Evolutionary conservation across 352 stramenopile genomes (phyloP), one percentile per base, ranked within the genome.

Genomic region (Globisporangium apiculatum): DNA sequence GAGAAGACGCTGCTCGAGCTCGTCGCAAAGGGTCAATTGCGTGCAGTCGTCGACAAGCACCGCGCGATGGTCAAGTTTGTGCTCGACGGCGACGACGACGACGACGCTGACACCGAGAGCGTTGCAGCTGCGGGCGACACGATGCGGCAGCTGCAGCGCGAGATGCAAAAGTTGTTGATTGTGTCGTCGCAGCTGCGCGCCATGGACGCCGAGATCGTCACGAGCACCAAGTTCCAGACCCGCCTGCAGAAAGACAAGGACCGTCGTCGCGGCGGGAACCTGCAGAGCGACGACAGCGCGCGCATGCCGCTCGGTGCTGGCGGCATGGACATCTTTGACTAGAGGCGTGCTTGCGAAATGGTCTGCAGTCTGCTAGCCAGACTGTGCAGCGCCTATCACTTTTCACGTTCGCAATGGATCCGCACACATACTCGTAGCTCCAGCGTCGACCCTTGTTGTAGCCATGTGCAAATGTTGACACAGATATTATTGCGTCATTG

Each of bases 161-260:
- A 89, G 58, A 88, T 93, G 76, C 72, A 89, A 48, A 87, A 81
- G 64, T 67, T 93, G 24, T 66, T 89, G 54, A 43, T 73, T 40
- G 75, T 93, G 41, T 78, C 83, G 14, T 65, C 71, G n/a, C 78
- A 89, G 58, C 64, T 90, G 52, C 79, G 79, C n/a, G 62, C 67
- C 48, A 84, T 93, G 73, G 83, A 93, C 61, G 72, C 78, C n/a
- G 83, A 93, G 62, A 67, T 93, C 15, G 79, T 93, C 4, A 90
- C 80, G 59, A 90, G 81, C 57, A 55, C 73, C 58, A 90, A 91
- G 60, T 93, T 93, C 63, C 79, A 91, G 63, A 75, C 65, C 55
- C 79, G 76, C 48, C 43, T 81, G 65, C 74, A 85, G 55, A 89
- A 92, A 51, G 83, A 92, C 46, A 89, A 89, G 57, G 83, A 92